Evolutionary conservation across 495 filamentous ascomycete species (phyloP).

Genomic region (Stereocaulon alpinum): DNA sequence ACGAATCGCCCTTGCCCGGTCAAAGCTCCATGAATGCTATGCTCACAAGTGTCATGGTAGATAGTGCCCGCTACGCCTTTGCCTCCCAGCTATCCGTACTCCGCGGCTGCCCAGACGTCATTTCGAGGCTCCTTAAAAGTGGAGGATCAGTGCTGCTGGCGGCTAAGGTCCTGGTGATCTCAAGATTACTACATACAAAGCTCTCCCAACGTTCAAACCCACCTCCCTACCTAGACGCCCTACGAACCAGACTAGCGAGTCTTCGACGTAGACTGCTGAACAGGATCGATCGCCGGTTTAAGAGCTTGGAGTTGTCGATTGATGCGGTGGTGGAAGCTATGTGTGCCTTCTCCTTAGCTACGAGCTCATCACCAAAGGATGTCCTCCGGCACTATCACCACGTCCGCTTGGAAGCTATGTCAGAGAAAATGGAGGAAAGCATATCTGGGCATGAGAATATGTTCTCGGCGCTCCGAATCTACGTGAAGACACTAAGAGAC

Average conservation of each 20-base stretch:
- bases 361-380: constrained; percentile 71
- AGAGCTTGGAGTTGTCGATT: constrained; percentile 36
- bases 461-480: constrained; percentile 55
- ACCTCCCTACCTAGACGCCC: constrained; percentile 47
- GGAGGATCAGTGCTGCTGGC: constrained; percentile 53
- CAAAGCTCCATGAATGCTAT: background rate
- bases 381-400: constrained; percentile 72
- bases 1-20: constrained; percentile 7
- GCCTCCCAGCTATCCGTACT: constrained; percentile 54
- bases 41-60: constrained; percentile 26
- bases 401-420: constrained; percentile 57
- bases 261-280: constrained; percentile 51
- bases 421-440: constrained; percentile 40
- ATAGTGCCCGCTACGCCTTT: constrained; percentile 43
- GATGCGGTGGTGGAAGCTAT: constrained; percentile 58
- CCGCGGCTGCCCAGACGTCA: constrained; percentile 45
- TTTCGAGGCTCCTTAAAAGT: constrained; percentile 46
- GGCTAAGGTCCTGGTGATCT: constrained; percentile 73
- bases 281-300: constrained; percentile 58
- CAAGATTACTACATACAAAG: constrained; percentile 57
- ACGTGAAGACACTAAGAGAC: constrained; percentile 64
- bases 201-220: constrained; percentile 42
- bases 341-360: constrained; percentile 72
- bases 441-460: constrained; percentile 36
- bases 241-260: constrained; percentile 50